Evolutionary conservation across 2,329 filamentous ascomycete genomes (phyloP).

Genomic region (Aspergillus spinulosporus): DNA sequence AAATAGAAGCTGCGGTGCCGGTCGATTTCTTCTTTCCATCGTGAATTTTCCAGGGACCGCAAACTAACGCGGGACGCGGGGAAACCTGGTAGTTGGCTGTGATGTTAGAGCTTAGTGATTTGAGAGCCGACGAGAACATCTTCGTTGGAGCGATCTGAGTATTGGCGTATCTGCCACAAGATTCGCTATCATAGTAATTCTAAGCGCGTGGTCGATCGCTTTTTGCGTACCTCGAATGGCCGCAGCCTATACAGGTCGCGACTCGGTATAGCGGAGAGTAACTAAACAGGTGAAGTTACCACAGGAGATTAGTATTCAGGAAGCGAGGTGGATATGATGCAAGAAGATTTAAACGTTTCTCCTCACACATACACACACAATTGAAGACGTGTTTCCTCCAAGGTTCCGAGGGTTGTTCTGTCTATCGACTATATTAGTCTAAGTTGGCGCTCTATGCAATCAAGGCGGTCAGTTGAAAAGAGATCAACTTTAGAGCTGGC

Average conservation of each 20-base stretch:
- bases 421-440: not conserved
- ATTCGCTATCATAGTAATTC: constrained; percentile 6
- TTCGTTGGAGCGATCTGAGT: constrained; percentile 30
- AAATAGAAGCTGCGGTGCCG: constrained; percentile 83
- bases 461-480: constrained; percentile 1
- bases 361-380: not conserved
- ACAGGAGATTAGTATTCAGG: not conserved
- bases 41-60: constrained; percentile 96
- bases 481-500: not conserved
- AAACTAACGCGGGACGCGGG: constrained; percentile 70
- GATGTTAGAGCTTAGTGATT: constrained; percentile 94
- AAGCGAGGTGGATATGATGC: not conserved
- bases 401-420: not conserved
- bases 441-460: not conserved
- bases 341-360: no score
- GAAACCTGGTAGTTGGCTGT: constrained; percentile 85
- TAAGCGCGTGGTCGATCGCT: not conserved
- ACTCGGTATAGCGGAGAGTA: not conserved
- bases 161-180: not conserved
- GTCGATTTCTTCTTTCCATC: constrained; percentile 97
- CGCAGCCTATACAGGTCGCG: constrained; percentile 10
- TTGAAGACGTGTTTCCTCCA: not conserved
- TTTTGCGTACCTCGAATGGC: constrained; percentile 4
- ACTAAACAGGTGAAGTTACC: constrained; percentile 4
- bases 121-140: constrained; percentile 93